A percentile compares a stretch with the other conserved stretches of the same genome.
These are phyloP conservation scores for Nadsonia commutata DNA, from an alignment of 1,139 yeast genomes.

Conservation along the genomic window DNA sequence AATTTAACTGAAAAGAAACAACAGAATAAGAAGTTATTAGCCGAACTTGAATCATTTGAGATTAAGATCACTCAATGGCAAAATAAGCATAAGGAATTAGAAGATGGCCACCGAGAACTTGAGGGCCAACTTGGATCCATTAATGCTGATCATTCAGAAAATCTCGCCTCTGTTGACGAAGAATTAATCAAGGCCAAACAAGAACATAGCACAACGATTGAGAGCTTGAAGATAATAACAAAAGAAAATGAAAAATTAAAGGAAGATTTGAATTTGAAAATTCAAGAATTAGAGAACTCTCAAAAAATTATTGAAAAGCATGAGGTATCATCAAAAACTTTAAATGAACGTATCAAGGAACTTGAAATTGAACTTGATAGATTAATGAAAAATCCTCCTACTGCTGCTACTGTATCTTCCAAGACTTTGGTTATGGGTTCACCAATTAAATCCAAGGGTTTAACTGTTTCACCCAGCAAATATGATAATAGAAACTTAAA, in stretches of 20 bases:
- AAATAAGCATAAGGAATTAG: conserved; percentile 18
- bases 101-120: conserved; percentile 16
- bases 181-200: conserved; percentile 37
- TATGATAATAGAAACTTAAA: conserved; percentile 9
- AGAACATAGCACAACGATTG: conserved; percentile 48
- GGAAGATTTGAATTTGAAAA: conserved; percentile 42
- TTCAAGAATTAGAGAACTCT: conserved; percentile 32
- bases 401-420: conserved; percentile 19
- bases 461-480: conserved; percentile 14
- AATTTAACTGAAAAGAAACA: conserved; percentile 60
- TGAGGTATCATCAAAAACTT: conserved; percentile 19
- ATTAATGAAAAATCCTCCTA: conserved; percentile 23
- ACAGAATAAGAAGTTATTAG: conserved; percentile 60
- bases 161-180: conserved; percentile 30
- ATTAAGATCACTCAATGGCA: conserved; percentile 23
- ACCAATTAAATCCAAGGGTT: conserved; percentile 1
- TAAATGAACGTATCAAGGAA: conserved; percentile 54
- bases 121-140: conserved; percentile 42
- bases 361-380: conserved; percentile 49
- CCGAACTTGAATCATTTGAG: conserved; percentile 41
- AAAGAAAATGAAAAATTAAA: conserved; percentile 51
- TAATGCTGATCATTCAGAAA: conserved; percentile 38
- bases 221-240: conserved; percentile 48
- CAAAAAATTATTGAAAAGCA: conserved; percentile 17
- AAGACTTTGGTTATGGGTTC: conserved; percentile 4